Evolutionary conservation across 768 basidiomycete species (phyloP).

Genomic region (Xerocomus brunneocitrinus): DNA sequence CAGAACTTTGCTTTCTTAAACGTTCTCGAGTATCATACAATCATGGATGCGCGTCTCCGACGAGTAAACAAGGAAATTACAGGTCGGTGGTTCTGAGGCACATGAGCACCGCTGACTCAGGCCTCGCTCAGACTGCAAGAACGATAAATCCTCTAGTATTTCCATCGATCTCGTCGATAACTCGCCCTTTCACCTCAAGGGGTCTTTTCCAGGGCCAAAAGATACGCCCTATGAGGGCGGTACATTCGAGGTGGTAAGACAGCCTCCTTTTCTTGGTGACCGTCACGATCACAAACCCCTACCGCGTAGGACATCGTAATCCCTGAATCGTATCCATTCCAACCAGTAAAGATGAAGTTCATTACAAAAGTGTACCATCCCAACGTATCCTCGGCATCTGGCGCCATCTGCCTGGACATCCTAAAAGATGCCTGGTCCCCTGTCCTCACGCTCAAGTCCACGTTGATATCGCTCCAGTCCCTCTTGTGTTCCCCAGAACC

Average conservation of each 20-base stretch:
- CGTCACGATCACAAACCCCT: slow-evolving; percentile 3
- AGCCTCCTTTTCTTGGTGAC: slow-evolving; percentile 3
- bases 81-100: slow-evolving; percentile 42
- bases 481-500: slow-evolving; percentile 92
- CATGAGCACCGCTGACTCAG: slow-evolving; percentile 8
- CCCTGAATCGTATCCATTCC: slow-evolving; percentile 87
- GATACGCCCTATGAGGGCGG: slow-evolving; percentile 94
- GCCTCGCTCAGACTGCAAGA: slow-evolving; percentile 74
- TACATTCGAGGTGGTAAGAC: slow-evolving; percentile 80
- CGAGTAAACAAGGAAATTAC: slow-evolving; percentile 93
- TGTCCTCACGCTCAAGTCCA: slow-evolving; percentile 93
- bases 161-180: slow-evolving; percentile 83
- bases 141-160: slow-evolving; percentile 87
- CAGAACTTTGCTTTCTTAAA: background rate
- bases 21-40: slow-evolving; percentile 2
- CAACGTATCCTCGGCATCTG: slow-evolving; percentile 90
- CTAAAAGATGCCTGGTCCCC: slow-evolving; percentile 90
- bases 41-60: slow-evolving; percentile 84
- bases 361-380: slow-evolving; percentile 96
- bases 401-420: slow-evolving; percentile 92
- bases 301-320: slow-evolving; percentile 77
- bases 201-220: slow-evolving; percentile 87
- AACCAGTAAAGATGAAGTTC: slow-evolving; percentile 98
- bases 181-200: slow-evolving; percentile 87
- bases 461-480: slow-evolving; percentile 90